Base-by-base conservation (phyloP, 305 asterid species). In the Nicotiana rustica region DNA sequence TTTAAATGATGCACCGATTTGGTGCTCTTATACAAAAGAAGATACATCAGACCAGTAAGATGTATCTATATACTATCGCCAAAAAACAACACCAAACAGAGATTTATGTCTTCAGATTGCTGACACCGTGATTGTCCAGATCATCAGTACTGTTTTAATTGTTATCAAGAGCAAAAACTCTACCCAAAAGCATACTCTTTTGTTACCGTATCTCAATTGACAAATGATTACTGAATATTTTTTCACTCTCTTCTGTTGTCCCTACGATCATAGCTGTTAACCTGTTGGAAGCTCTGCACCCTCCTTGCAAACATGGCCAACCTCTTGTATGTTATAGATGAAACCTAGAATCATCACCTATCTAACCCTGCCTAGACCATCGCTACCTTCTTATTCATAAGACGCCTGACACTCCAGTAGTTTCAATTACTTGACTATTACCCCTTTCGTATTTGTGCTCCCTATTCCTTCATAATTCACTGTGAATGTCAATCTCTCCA, bases 131-230 rank as follows among this genome's bases (percentile, higher is more conserved):
- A 14, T 29, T 29, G 64, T 75, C 65, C 64, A 75, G 79, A 25
- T 52, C 79, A 75, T 49, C 29, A 52, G 29, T 9, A 49, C 9
- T 49, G 25, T 29, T 25, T 75, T 25, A 75, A 25, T 52, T 75
- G 15, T 6, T 75, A 6, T 52, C 80, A 55, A 29, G 15, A 6
- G 9, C 17, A 25, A 52, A 73, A 71, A 73, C 79, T 73, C 79
- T 73, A 44, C 49, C 61, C 64, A 25, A 73, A 73, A 73, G 47
- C 65, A 52, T 29, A 73, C 79, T 73, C 64, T 49, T 73, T 69
- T 38, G 77, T 5, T 35, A n/a, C 77, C 3, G 57, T 57, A 68
- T 68, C 55, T 55, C 14, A 68, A 68, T 14, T 68, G 77, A 29
- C 17, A 68, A 68, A 36, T 68, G 77, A 68, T 5, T 67, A 67